Evolutionary conservation across 495 filamentous ascomycete genomes (phyloP).

Genomic region (Corynascus novoguineensis): DNA sequence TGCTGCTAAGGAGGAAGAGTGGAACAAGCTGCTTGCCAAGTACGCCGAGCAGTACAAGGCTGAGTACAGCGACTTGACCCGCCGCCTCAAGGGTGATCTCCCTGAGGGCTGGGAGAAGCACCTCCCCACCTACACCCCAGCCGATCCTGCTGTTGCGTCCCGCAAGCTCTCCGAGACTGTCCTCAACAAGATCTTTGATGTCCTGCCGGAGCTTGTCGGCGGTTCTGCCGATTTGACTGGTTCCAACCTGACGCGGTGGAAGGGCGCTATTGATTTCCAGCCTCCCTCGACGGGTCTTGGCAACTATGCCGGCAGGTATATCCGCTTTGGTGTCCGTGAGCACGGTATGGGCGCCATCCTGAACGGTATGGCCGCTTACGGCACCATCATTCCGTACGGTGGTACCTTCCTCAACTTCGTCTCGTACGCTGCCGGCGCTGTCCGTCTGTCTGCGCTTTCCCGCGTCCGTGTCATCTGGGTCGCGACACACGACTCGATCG

Average conservation of each 20-base stretch:
- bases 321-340: constrained; percentile 96
- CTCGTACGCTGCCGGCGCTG: constrained; percentile 92
- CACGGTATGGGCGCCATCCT: constrained; percentile 97
- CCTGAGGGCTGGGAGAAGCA: constrained; percentile 96
- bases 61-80: constrained; percentile 71
- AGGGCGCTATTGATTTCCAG: constrained; percentile 96
- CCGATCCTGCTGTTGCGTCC: constrained; percentile 78
- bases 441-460: constrained; percentile 88
- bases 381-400: constrained; percentile 85
- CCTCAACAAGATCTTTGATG: constrained; percentile 77
- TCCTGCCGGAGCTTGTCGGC: constrained; percentile 84
- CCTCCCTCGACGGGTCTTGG: constrained; percentile 79
- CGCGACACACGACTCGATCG: constrained; percentile 98
- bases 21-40: constrained; percentile 87
- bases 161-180: constrained; percentile 94
- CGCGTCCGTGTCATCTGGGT: constrained; percentile 92
- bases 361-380: constrained; percentile 96
- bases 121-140: constrained; percentile 86
- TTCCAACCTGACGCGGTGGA: constrained; percentile 98
- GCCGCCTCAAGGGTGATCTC: constrained; percentile 76
- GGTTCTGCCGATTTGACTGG: constrained; percentile 97
- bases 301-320: constrained; percentile 83
- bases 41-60: constrained; percentile 71
- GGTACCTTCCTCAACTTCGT: constrained; percentile 99
- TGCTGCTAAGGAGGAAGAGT: constrained; percentile 88